Evolutionary conservation across 2,329 filamentous ascomycete genomes (phyloP).

Genomic region (Fusarium sp.): DNA sequence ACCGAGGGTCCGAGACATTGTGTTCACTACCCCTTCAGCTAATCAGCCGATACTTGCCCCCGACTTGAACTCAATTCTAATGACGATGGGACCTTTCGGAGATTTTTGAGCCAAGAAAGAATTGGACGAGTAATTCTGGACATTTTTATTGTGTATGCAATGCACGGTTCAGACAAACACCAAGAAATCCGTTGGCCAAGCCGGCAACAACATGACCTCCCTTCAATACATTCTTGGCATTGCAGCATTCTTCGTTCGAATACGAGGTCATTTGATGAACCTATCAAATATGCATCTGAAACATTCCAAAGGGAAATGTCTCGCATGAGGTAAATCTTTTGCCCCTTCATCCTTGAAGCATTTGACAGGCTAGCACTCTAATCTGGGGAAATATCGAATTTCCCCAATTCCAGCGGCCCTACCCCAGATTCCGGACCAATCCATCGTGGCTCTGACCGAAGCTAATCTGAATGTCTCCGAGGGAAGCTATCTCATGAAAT

Average conservation of each 20-base stretch:
- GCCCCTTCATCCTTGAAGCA: background rate
- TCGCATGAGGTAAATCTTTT: background rate
- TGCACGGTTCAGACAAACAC: too few relatives aligned
- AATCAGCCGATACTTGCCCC: background rate
- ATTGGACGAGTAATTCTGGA: too few relatives aligned
- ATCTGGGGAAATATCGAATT: constrained; percentile 26
- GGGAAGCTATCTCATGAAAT: too few relatives aligned
- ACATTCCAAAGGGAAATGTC: constrained; percentile 19
- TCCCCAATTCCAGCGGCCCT: constrained; percentile 26
- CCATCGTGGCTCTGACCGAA: background rate
- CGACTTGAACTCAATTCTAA: background rate
- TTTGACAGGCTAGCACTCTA: background rate
- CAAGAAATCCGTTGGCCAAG: background rate
- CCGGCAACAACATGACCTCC: background rate
- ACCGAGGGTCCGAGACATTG: constrained; percentile 29
- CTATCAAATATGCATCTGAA: background rate
- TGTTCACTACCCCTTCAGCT: constrained; percentile 14
- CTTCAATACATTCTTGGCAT: background rate
- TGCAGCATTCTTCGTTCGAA: constrained; percentile 1
- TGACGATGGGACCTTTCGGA: background rate
- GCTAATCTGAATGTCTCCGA: rapidly evolving
- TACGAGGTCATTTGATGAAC: background rate
- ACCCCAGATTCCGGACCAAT: background rate
- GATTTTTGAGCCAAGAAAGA: background rate
- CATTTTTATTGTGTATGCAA: rapidly evolving